Percentiles rank a stretch among this genome's conserved stretches.
phyloP scores from a whole-genome alignment of 2,329 filamentous ascomycete genomes.

The Pseudocercospora musae region DNA sequence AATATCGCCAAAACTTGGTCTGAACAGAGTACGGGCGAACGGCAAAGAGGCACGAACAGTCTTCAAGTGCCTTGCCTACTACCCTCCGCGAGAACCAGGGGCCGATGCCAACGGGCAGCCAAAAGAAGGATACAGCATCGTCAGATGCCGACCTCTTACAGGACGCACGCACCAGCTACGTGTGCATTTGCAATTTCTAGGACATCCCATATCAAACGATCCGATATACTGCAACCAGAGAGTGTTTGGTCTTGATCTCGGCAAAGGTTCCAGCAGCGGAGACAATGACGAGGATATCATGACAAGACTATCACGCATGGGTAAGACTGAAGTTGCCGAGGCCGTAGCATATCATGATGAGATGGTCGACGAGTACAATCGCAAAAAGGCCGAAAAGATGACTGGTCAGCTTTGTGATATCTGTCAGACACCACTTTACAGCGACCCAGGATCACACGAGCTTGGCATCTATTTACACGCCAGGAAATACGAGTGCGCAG shows the following conservation, averaged over 20 bases:
- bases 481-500: conserved; percentile 78
- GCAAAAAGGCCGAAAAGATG: conserved; percentile 88
- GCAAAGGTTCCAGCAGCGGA: conserved; percentile 61
- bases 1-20: conserved; percentile 89
- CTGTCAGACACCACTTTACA: conserved; percentile 87
- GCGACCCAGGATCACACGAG: conserved; percentile 85
- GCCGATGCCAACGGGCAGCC: conserved; percentile 18
- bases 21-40: conserved; percentile 91
- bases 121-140: conserved; percentile 75
- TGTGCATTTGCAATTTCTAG: conserved; percentile 90
- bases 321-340: conserved; percentile 87
- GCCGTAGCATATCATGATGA: conserved; percentile 91
- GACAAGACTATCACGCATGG: conserved; percentile 79
- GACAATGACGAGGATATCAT: conserved; percentile 89
- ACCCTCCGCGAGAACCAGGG: conserved; percentile 50
- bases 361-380: conserved; percentile 86
- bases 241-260: conserved; percentile 82
- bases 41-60: conserved; percentile 88
- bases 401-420: conserved; percentile 77
- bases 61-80: conserved; percentile 90
- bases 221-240: conserved; percentile 94
- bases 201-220: conserved; percentile 94
- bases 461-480: conserved; percentile 92
- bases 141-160: conserved; percentile 88
- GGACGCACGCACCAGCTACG: conserved; percentile 92